Conservation (phyloP, 2,329 filamentous ascomycete species). For the Chaetomiaceae sp. region DNA sequence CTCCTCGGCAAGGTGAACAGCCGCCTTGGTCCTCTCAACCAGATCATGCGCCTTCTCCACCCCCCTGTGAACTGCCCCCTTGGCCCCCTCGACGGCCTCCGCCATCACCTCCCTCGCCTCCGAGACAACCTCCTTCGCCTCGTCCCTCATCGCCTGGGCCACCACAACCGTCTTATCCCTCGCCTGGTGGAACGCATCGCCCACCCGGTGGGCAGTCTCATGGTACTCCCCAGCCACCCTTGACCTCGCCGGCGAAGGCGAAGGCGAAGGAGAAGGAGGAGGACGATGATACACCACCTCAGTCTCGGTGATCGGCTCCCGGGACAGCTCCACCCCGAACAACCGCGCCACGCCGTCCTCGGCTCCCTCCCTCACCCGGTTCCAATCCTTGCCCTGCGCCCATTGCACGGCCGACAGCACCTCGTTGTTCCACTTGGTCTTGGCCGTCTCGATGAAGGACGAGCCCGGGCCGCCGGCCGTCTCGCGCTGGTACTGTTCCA, state of each 20-base stretch:
- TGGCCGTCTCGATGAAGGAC: constrained; percentile 61
- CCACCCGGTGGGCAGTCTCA: constrained; percentile 19
- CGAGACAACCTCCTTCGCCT: constrained; percentile 34
- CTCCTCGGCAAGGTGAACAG: constrained; percentile 35
- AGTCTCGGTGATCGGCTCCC: constrained; percentile 26
- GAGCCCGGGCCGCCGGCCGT: constrained; percentile 42
- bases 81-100: constrained; percentile 36
- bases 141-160: constrained; percentile 26
- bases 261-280: too few relatives aligned
- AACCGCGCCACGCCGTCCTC: constrained; percentile 47
- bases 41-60: constrained; percentile 40
- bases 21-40: constrained; percentile 36
- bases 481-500: constrained; percentile 37
- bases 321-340: constrained; percentile 36
- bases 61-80: constrained; percentile 39
- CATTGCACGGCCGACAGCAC: constrained; percentile 62
- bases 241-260: too few relatives aligned
- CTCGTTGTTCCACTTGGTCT: constrained; percentile 76
- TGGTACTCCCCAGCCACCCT: too few relatives aligned
- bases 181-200: constrained; percentile 20
- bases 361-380: constrained; percentile 53
- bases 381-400: constrained; percentile 64
- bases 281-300: background rate
- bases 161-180: constrained; percentile 24
- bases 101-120: constrained; percentile 29